Evolutionary conservation across 1,284 basidiomycete species (phyloP), one percentile per base, ranked within the genome.

Genomic region (Leccinum angustisporum): DNA sequence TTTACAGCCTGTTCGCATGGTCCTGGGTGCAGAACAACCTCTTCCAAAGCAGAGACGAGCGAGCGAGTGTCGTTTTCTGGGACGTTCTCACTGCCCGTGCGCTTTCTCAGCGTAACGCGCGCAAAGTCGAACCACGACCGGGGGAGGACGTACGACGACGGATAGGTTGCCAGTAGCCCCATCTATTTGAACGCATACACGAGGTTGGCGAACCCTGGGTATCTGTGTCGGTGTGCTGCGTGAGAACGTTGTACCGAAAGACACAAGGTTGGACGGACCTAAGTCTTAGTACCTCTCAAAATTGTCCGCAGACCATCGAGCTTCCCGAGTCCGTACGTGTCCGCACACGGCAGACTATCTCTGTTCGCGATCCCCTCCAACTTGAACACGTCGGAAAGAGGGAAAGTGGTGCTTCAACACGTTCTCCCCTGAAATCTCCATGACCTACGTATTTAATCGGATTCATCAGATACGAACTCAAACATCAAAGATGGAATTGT

Each of bases 291-390:
- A 4, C 95, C 96, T 51, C 95, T 83, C 69, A 97, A 80, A 58
- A 96, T 78, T 4, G 93, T 92, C 56, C 81, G 79, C 61, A 92
- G 68, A 2, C 77, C 77, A 1, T 80, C 74, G 9, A 83, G 70
- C 6, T 75, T 67, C 4, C 81, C 79, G 8, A 95, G 81, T 2
- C 83, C 80, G 76, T 98, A 98, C 18, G 84, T 85, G 38, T 83
- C 78, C 3, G 84, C 84, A 73, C 97, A 98, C 0, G 85, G 80
- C 16, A 95, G 75, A 66, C 93, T 94, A 75, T 97, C 86, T 43
- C 96, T 81, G 77, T 98, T 98, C 16, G 96, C 89, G 18, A 97
- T 78, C 1, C 95, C 95, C 71, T 98, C 95, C 33, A 98, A 79
- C 52, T 81, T 83, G 52, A 95, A 81, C 2, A 87, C 84, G 21